These are phyloP conservation scores for Pseudogymnoascus verrucosus DNA, from an alignment of 2,329 filamentous ascomycete species.

Conservation along the genomic window DNA sequence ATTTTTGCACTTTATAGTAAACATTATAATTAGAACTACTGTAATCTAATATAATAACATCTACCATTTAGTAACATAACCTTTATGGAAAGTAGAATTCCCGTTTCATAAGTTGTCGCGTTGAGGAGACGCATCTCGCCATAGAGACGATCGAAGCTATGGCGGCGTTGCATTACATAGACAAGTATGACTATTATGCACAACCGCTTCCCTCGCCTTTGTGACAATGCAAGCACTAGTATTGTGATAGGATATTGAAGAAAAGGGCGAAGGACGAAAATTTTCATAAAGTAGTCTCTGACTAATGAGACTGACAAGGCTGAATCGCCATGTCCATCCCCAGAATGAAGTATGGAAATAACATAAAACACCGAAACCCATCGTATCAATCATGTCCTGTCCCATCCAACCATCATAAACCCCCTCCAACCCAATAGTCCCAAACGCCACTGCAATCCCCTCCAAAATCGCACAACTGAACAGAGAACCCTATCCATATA, in stretches of 20 bases:
- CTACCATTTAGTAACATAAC: not conserved
- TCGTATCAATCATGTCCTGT: not conserved
- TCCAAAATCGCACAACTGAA: not conserved
- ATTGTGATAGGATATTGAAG: not conserved
- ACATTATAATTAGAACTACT: not conserved
- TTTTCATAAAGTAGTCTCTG: not conserved
- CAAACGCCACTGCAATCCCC: not conserved
- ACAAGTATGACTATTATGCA: not conserved
- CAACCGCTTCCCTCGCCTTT: not conserved
- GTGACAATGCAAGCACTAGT: not conserved
- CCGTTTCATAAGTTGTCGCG: not conserved
- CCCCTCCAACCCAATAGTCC: not conserved
- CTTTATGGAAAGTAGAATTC: not conserved
- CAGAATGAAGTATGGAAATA: not conserved
- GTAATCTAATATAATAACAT: not conserved
- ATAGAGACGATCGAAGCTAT: not conserved
- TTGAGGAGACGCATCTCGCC: not conserved
- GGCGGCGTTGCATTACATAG: not conserved
- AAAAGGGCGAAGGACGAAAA: not conserved
- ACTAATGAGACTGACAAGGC: not conserved
- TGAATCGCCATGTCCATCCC: not conserved
- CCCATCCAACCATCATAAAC: not conserved
- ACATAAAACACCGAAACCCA: not conserved
- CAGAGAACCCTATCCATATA: not conserved
- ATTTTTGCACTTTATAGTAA: not conserved